These are phyloP conservation scores for Auriscalpium vulgare DNA, from an alignment of 768 basidiomycete species.

Conservation along the genomic window DNA sequence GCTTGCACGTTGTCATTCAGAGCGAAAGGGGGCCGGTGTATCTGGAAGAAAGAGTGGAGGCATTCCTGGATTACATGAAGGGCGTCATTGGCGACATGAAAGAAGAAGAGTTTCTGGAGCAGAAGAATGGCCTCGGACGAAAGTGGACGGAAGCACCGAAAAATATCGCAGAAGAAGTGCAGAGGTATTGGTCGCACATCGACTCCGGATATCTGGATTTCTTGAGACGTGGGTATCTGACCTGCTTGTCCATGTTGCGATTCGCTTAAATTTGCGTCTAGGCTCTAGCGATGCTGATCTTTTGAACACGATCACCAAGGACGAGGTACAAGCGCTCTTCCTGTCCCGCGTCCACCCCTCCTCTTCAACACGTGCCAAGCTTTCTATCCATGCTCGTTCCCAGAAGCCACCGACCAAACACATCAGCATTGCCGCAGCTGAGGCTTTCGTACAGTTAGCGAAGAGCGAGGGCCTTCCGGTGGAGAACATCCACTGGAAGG, in stretches of 20 bases:
- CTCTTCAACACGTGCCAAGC: constrained; percentile 65
- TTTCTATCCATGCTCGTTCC: constrained; percentile 76
- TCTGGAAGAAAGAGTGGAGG: constrained; percentile 83
- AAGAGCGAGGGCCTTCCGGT: constrained; percentile 39
- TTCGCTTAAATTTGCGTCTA: constrained; percentile 21
- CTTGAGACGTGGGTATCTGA: constrained; percentile 53
- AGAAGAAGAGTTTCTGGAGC: constrained; percentile 66
- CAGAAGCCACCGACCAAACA: constrained; percentile 52
- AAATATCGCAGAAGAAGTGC: constrained; percentile 77
- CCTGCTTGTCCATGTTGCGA: neutral
- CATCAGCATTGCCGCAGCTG: constrained; percentile 55
- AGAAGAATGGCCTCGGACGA: constrained; percentile 68
- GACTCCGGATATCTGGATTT: constrained; percentile 83
- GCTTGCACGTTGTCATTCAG: constrained; percentile 80
- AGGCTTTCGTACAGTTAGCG: constrained; percentile 52
- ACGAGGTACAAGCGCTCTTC: constrained; percentile 71
- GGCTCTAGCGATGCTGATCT: constrained; percentile 66
- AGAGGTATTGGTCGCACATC: constrained; percentile 63
- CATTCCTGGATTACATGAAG: constrained; percentile 75
- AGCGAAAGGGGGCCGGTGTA: constrained; percentile 75
- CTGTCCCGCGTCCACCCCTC: constrained; percentile 58
- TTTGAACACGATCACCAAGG: constrained; percentile 58
- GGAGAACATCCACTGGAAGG: constrained; percentile 43
- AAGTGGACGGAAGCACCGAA: constrained; percentile 83
- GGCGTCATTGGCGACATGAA: constrained; percentile 58